Percentiles rank a stretch among this genome's conserved stretches.
Evolutionary conservation across 352 stramenopile genomes (phyloP).

Genomic region (Thraustochytrium striatum): DNA sequence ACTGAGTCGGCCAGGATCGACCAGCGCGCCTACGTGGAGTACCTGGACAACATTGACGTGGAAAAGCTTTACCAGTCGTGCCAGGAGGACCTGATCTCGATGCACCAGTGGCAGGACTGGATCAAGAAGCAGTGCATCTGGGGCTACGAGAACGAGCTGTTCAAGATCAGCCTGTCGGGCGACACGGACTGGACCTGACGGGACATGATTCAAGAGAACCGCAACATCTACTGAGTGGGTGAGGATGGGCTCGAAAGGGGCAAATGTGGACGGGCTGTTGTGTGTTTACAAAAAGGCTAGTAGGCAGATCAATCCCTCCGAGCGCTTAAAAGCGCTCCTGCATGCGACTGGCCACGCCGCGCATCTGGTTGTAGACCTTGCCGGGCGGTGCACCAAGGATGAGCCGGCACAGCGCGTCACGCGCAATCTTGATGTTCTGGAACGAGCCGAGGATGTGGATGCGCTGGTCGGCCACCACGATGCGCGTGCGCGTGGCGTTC

Average conservation of each 20-base stretch:
- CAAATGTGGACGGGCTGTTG: too few species aligned
- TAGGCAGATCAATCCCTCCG: not conserved
- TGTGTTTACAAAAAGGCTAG: not conserved
- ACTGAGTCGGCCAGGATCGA: not conserved
- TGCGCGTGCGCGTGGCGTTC: constrained; percentile 97
- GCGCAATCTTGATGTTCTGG: constrained; percentile 96
- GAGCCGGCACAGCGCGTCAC: constrained; percentile 81
- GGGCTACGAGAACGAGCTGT: constrained; percentile 20
- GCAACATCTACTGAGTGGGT: too few species aligned
- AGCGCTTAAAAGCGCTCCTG: constrained; percentile 86
- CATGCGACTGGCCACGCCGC: constrained; percentile 96
- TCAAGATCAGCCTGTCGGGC: constrained; percentile 34
- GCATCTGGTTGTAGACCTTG: constrained; percentile 99
- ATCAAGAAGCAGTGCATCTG: constrained; percentile 40
- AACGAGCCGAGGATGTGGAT: constrained; percentile 98
- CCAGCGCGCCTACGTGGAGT: constrained; percentile 45
- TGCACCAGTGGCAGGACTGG: constrained; percentile 43
- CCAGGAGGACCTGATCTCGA: constrained; percentile 26
- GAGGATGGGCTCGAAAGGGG: too few species aligned
- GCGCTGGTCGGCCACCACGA: constrained; percentile 95
- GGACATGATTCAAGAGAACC: constrained; percentile 40
- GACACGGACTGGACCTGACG: constrained; percentile 18
- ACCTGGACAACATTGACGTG: constrained; percentile 24
- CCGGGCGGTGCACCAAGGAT: constrained; percentile 94
- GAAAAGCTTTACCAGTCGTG: constrained; percentile 35